Evolutionary conservation across 139 green algal species (phyloP).

Genomic region (Picochlorum sp.): DNA sequence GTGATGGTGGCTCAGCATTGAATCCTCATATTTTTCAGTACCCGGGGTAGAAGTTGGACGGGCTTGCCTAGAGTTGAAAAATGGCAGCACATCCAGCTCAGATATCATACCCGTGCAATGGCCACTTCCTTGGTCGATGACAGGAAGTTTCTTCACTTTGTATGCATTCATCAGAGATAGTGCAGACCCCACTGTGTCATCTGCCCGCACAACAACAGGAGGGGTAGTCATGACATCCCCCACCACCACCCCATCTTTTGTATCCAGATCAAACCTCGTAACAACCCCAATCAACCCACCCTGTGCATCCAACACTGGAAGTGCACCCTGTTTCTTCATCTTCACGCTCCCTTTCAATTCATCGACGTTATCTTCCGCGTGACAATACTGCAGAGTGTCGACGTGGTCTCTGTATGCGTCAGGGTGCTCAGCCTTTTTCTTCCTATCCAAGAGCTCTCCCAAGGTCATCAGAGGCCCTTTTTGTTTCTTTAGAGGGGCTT

Average conservation of each 20-base stretch:
- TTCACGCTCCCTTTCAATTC: neutral
- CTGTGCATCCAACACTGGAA: neutral
- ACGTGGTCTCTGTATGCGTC: neutral
- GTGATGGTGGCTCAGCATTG: neutral
- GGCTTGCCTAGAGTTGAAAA: neutral
- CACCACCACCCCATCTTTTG: constrained; percentile 4
- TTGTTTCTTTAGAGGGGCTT: too few species aligned
- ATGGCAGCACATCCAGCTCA: constrained; percentile 44
- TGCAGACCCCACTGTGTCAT: constrained; percentile 6
- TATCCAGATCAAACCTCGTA: constrained; percentile 14
- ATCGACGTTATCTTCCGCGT: neutral
- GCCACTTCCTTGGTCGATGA: constrained; percentile 24
- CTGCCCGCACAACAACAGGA: constrained; percentile 9
- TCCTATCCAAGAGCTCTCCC: neutral
- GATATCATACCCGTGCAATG: constrained; percentile 40
- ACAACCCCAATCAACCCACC: constrained; percentile 22
- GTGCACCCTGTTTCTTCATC: neutral
- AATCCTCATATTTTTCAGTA: neutral
- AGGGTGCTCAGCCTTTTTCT: neutral
- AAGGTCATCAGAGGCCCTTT: too few species aligned
- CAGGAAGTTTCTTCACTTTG: constrained; percentile 43
- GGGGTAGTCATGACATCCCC: constrained; percentile 20
- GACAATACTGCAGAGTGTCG: neutral
- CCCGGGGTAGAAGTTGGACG: too few species aligned
- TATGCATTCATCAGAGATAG: constrained; percentile 15